Percentiles rank a stretch among this genome's conserved stretches.
These are phyloP conservation scores for Chernovozyma aurita DNA, from an alignment of 1,139 yeast species.

Conservation along the genomic window DNA sequence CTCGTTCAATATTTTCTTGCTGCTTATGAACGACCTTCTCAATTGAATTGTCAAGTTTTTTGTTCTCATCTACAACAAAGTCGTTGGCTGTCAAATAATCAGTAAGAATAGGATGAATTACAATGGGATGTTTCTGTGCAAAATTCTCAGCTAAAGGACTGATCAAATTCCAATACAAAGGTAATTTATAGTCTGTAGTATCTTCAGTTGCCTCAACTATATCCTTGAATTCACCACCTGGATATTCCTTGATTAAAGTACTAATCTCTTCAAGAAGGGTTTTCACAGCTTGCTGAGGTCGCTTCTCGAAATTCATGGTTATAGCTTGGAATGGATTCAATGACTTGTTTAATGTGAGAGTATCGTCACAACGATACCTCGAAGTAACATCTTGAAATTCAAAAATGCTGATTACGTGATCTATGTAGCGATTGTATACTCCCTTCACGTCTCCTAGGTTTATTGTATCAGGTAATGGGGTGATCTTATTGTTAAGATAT, in stretches of 20 bases:
- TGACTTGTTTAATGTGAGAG: constrained; percentile 9
- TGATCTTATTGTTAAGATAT: constrained; percentile 13
- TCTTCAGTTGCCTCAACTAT: too few species aligned
- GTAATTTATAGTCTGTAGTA: background rate
- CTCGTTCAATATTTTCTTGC: too few species aligned
- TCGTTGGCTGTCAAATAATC: background rate
- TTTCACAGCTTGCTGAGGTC: constrained; percentile 4
- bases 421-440: too few species aligned
- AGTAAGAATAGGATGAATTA: background rate
- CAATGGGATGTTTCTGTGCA: background rate
- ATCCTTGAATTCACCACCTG: too few species aligned
- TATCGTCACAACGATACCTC: constrained; percentile 6
- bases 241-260: background rate
- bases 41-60: too few species aligned
- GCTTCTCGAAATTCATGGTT: constrained; percentile 10
- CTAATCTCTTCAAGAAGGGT: background rate
- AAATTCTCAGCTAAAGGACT: background rate
- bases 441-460: background rate
- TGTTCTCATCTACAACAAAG: too few species aligned
- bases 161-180: background rate
- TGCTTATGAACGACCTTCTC: too few species aligned
- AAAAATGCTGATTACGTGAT: background rate
- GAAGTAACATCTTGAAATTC: background rate
- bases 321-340: constrained; percentile 9
- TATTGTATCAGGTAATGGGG: constrained; percentile 5